phyloP scores from a whole-genome alignment of 371 early-diverging fungal species.

The Apophysomyces variabilis region DNA sequence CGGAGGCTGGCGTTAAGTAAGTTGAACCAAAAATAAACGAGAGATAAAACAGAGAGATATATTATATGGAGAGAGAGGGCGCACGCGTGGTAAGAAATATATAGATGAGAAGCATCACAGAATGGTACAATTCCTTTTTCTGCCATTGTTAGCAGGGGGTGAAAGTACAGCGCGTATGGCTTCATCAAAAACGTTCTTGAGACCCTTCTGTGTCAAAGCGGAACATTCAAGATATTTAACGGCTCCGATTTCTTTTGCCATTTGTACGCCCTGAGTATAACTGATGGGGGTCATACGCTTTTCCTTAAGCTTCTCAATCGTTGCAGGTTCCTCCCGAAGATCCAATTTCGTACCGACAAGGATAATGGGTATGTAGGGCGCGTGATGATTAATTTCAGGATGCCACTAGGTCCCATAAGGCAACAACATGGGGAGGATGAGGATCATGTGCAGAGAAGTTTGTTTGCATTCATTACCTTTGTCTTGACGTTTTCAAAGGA shows the following conservation, averaged over 20 bases:
- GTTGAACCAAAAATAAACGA: no score
- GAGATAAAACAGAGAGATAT: not conserved
- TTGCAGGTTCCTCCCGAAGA: constrained; percentile 90
- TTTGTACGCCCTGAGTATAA: constrained; percentile 83
- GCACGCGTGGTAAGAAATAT: not conserved
- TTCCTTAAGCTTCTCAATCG: constrained; percentile 81
- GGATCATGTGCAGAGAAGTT: not conserved
- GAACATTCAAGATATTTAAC: constrained; percentile 97
- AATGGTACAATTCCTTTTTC: constrained; percentile 73
- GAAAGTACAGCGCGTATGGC: constrained; percentile 93
- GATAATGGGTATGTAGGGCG: constrained; percentile 92
- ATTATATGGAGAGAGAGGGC: constrained; percentile 19
- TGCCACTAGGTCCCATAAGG: constrained; percentile 68
- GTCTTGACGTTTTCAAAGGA: constrained; percentile 91
- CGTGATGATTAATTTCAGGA: constrained; percentile 94
- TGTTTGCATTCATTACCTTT: constrained; percentile 54
- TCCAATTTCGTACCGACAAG: constrained; percentile 98
- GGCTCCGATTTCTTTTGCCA: constrained; percentile 88
- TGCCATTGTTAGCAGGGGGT: constrained; percentile 65
- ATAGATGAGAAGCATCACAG: constrained; percentile 52
- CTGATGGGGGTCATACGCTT: constrained; percentile 90
- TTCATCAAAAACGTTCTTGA: constrained; percentile 97
- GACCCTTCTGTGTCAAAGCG: constrained; percentile 94
- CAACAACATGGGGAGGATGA: not conserved
- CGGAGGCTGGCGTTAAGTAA: no score